Conservation (phyloP, 768 basidiomycete species). For the Cystobasidium ongulense region DNA sequence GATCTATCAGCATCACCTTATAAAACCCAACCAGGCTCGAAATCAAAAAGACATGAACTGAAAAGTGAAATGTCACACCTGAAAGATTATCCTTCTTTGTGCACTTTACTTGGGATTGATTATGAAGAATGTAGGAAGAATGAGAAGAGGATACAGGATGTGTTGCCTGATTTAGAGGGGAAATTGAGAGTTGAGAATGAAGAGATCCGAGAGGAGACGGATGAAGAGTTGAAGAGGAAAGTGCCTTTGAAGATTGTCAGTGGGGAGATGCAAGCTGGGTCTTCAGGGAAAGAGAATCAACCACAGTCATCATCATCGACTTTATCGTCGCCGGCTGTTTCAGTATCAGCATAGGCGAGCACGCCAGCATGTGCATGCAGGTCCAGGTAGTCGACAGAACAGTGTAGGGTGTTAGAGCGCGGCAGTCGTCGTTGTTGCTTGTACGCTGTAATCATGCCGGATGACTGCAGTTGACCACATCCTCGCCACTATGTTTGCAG, state of each 20-base stretch:
- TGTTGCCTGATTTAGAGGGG: conserved; percentile 13
- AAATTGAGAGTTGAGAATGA: conserved; percentile 6
- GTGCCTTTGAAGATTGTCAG: neutral
- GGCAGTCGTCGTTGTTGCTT: no score
- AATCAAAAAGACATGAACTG: conserved; percentile 20
- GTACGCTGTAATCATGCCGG: no score
- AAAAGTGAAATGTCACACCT: conserved; percentile 21
- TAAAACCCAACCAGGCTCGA: neutral
- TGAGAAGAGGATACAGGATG: neutral
- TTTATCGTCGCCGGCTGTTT: no score
- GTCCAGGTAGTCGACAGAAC: no score
- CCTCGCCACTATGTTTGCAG: no score
- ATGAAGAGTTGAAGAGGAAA: conserved; percentile 9
- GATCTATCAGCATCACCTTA: conserved; percentile 15
- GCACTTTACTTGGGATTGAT: neutral
- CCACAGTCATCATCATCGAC: neutral
- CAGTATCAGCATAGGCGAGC: no score
- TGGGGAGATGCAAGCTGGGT: neutral
- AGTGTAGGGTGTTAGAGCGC: no score
- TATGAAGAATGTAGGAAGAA: neutral
- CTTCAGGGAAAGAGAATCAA: neutral
- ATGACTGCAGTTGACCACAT: no score
- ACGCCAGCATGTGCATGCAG: no score
- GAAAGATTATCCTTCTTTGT: conserved; percentile 28
- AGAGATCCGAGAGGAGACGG: conserved; percentile 8